Percentiles rank a stretch among this genome's conserved stretches.
Evolutionary conservation across 1,284 basidiomycete species (phyloP).

Genomic region (Pterulicium gracile): DNA sequence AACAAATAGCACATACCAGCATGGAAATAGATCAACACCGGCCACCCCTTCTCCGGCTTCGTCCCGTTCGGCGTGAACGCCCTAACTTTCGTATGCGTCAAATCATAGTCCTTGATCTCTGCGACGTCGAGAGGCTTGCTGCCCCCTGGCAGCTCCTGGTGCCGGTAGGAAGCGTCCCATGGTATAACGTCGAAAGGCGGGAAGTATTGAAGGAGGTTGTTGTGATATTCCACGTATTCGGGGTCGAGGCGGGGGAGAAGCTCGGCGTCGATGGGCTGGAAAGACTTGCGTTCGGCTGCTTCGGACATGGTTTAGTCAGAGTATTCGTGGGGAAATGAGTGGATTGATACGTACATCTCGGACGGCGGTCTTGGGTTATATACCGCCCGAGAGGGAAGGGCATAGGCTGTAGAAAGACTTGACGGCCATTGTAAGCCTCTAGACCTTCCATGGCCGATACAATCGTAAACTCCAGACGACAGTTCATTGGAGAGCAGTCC

Average conservation of each 20-base stretch:
- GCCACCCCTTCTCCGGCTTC: slow-evolving; percentile 43
- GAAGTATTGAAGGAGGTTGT: slow-evolving; percentile 30
- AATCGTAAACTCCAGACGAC: too few species aligned
- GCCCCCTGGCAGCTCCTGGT: slow-evolving; percentile 41
- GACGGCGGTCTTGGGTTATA: too few species aligned
- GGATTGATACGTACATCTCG: too few species aligned
- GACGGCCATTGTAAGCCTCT: too few species aligned
- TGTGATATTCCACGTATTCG: slow-evolving; percentile 55
- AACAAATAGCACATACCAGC: slow-evolving; percentile 29
- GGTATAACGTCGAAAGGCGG: slow-evolving; percentile 43
- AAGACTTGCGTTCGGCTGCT: not conserved
- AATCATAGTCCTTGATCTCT: slow-evolving; percentile 32
- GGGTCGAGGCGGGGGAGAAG: slow-evolving; percentile 45
- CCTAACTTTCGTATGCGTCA: slow-evolving; percentile 37
- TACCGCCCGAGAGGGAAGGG: too few species aligned
- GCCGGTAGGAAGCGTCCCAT: slow-evolving; percentile 48
- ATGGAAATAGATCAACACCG: slow-evolving; percentile 50
- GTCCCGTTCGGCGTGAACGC: slow-evolving; percentile 47
- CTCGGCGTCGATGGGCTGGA: slow-evolving; percentile 48
- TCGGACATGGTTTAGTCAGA: slow-evolving; percentile 1
- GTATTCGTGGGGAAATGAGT: too few species aligned
- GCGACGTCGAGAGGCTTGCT: slow-evolving; percentile 45
- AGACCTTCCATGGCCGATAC: too few species aligned
- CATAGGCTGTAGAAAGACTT: too few species aligned
- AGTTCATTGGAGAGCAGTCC: too few species aligned